Percentiles rank a stretch among this genome's conserved stretches.
phyloP scores from a whole-genome alignment of 306 rosid species.

The Cercis canadensis region DNA sequence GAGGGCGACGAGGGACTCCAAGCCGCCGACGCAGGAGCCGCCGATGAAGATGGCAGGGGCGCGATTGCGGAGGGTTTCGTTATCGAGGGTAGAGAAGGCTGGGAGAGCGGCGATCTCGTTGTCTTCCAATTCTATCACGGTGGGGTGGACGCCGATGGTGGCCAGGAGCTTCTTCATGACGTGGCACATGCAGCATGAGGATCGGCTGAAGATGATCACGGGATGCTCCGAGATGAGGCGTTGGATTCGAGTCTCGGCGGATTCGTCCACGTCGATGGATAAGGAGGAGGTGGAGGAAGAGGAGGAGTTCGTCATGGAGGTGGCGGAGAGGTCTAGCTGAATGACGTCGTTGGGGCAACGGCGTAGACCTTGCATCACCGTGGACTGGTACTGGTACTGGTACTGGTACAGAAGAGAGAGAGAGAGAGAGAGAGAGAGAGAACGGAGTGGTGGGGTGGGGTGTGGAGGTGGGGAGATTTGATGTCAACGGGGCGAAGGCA shows the following conservation, averaged over 20 bases:
- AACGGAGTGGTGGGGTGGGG: not conserved
- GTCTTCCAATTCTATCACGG: conserved; percentile 94
- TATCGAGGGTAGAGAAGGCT: not conserved
- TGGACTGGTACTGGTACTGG: no score
- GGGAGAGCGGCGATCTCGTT: conserved; percentile 83
- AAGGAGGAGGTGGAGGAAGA: conserved; percentile 50
- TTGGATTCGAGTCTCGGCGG: conserved; percentile 75
- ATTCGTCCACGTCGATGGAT: conserved; percentile 86
- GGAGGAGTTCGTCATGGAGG: conserved; percentile 3
- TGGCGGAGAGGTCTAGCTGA: conserved; percentile 54
- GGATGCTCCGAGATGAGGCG: conserved; percentile 96
- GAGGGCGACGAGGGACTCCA: conserved; percentile 94
- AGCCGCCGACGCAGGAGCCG: conserved; percentile 75
- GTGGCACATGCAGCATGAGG: conserved; percentile 98
- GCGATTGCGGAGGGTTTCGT: conserved; percentile 35
- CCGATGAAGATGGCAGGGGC: conserved; percentile 86
- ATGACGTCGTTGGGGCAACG: conserved; percentile 74
- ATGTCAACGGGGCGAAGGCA: conserved; percentile 49
- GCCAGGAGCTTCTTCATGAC: conserved; percentile 98
- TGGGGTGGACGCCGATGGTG: conserved; percentile 88
- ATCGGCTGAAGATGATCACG: conserved; percentile 84
- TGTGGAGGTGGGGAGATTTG: not conserved
- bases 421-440: not conserved
- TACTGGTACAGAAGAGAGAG: not conserved
- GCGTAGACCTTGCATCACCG: conserved; percentile 77